Conservation (phyloP, 129 eudicot species). For the Tagetes patula region DNA sequence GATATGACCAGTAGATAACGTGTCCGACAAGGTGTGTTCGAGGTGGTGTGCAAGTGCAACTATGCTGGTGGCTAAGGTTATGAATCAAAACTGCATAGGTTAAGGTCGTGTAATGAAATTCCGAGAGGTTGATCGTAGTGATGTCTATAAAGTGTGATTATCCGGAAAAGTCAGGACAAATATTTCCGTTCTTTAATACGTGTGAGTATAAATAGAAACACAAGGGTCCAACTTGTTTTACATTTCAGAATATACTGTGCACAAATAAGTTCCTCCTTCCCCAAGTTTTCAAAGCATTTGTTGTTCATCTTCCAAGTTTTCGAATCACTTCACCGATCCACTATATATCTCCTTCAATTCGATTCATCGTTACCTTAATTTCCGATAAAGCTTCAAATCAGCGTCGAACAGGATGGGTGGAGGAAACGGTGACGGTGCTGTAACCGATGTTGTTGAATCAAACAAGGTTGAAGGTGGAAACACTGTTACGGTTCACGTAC, state of each 20-base stretch:
- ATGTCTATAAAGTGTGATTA: too few relatives aligned
- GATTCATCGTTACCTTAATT: conserved; percentile 9
- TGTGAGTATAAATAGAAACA: neutral
- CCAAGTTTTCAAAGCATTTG: neutral
- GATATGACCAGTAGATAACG: too few relatives aligned
- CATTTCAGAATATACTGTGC: neutral
- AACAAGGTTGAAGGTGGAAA: neutral
- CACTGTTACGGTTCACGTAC: conserved; percentile 40
- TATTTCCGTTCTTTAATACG: neutral
- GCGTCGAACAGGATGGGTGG: neutral
- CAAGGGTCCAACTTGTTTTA: neutral
- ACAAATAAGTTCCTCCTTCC: neutral
- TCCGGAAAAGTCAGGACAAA: neutral
- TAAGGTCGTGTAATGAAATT: too few relatives aligned
- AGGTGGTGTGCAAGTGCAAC: too few relatives aligned
- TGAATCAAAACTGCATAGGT: too few relatives aligned
- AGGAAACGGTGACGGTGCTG: conserved; percentile 5
- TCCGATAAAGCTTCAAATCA: conserved; percentile 9
- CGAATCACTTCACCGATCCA: conserved; percentile 22
- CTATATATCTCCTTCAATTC: conserved; percentile 21
- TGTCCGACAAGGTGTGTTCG: too few relatives aligned
- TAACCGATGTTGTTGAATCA: neutral
- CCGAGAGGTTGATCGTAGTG: too few relatives aligned
- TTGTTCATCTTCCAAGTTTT: neutral
- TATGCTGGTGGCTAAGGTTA: too few relatives aligned